phyloP scores from a whole-genome alignment of 352 stramenopile species.

The Peronospora destructor region DNA sequence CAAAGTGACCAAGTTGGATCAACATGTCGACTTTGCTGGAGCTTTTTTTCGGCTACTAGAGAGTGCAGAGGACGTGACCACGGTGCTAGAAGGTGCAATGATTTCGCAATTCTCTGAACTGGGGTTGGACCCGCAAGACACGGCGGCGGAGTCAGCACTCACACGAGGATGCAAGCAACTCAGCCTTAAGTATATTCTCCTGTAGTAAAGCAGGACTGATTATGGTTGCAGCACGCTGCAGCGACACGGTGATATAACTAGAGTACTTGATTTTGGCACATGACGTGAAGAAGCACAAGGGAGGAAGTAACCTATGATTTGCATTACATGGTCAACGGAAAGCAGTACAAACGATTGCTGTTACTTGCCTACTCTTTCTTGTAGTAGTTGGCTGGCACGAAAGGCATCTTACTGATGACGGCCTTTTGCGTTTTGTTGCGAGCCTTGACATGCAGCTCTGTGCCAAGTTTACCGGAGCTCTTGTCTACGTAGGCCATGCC shows the following conservation, averaged over 20 bases:
- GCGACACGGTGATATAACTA: conserved; percentile 3
- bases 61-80: conserved; percentile 26
- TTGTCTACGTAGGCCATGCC: conserved; percentile 98
- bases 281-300: background rate
- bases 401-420: conserved; percentile 97
- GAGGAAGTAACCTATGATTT: background rate
- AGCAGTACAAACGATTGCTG: background rate
- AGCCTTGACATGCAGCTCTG: conserved; percentile 91
- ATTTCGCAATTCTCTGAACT: conserved; percentile 55
- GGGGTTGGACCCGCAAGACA: conserved; percentile 47
- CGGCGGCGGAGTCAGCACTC: conserved; percentile 25
- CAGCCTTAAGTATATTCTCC: conserved; percentile 64
- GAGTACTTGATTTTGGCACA: conserved; percentile 8
- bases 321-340: background rate
- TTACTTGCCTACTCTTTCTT: conserved; percentile 51
- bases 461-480: conserved; percentile 86
- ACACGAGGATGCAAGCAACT: conserved; percentile 51
- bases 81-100: conserved; percentile 36
- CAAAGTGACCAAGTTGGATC: conserved; percentile 52
- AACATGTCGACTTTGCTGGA: conserved; percentile 47
- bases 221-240: background rate
- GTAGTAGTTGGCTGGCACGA: conserved; percentile 96
- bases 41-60: conserved; percentile 45
- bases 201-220: conserved; percentile 22
- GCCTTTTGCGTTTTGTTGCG: conserved; percentile 92